These are phyloP conservation scores for Aspergillus thermomutatus DNA, from an alignment of 2,329 filamentous ascomycete genomes.

Conservation along the genomic window DNA sequence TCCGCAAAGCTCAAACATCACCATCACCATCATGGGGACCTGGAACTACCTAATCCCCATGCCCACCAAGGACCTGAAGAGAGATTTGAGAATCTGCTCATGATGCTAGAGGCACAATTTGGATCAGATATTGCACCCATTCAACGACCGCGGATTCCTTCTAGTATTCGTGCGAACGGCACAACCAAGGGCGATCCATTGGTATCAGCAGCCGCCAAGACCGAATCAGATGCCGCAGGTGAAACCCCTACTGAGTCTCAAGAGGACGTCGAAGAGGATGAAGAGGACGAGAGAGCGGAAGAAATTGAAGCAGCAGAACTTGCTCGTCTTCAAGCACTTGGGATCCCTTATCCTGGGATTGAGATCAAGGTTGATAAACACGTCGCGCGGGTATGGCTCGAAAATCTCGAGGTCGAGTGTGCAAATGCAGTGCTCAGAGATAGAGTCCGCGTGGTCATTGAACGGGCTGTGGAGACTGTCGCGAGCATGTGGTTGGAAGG, in stretches of 20 bases:
- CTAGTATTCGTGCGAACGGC: conserved; percentile 16
- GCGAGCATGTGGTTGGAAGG: conserved; percentile 60
- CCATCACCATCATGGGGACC: conserved; percentile 44
- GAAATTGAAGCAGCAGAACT: conserved; percentile 65
- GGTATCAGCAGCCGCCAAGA: conserved; percentile 7
- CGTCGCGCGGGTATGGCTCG: conserved; percentile 84
- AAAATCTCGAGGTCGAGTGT: conserved; percentile 87
- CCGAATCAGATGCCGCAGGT: conserved; percentile 12
- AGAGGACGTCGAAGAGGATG: conserved; percentile 29
- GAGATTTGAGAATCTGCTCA: conserved; percentile 78
- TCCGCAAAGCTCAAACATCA: conserved; percentile 60
- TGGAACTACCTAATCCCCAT: conserved; percentile 65
- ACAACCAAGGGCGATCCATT: background rate
- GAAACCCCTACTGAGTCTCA: conserved; percentile 7
- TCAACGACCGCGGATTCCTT: conserved; percentile 53
- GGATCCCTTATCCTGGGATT: conserved; percentile 87
- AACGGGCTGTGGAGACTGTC: conserved; percentile 83
- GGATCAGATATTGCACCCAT: conserved; percentile 82
- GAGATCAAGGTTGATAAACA: conserved; percentile 85
- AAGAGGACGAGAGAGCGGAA: conserved; percentile 47
- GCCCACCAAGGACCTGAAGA: conserved; percentile 68
- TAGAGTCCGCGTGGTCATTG: conserved; percentile 82
- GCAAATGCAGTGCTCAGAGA: conserved; percentile 73
- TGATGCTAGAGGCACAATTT: conserved; percentile 97
- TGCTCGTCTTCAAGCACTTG: conserved; percentile 73